Evolutionary conservation across 2,329 filamentous ascomycete species (phyloP).

Genomic region (Penicillium sp.): DNA sequence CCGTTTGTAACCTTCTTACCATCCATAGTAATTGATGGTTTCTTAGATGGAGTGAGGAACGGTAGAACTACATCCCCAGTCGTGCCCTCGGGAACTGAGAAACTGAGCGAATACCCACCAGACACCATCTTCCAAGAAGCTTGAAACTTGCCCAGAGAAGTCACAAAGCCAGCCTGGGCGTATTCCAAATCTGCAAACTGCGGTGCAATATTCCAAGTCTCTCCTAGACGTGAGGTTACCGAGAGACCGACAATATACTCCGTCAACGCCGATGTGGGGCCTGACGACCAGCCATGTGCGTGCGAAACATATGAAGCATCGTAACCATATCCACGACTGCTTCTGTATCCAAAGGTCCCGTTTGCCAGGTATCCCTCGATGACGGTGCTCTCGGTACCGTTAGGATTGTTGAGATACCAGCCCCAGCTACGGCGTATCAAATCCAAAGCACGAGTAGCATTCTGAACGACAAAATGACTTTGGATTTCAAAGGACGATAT

Average conservation of each 20-base stretch:
- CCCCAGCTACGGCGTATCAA: conserved; percentile 64
- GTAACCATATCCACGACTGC: conserved; percentile 55
- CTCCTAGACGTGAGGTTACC: conserved; percentile 45
- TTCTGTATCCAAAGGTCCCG: conserved; percentile 62
- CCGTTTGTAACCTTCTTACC: conserved; percentile 22
- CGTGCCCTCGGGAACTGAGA: conserved; percentile 28
- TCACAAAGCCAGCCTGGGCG: conserved; percentile 53
- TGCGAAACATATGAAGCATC: conserved; percentile 51
- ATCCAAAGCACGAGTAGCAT: conserved; percentile 57
- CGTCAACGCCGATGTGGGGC: conserved; percentile 49
- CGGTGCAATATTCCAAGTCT: conserved; percentile 50
- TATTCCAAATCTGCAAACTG: conserved; percentile 48
- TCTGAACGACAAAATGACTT: conserved; percentile 56
- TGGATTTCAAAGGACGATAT: conserved; percentile 64
- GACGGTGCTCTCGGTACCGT: conserved; percentile 63
- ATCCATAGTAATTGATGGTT: conserved; percentile 31
- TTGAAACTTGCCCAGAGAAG: conserved; percentile 48
- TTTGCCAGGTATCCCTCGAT: conserved; percentile 63
- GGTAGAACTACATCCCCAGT: conserved; percentile 28
- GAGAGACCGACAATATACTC: conserved; percentile 52
- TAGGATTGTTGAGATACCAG: conserved; percentile 62
- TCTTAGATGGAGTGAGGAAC: conserved; percentile 22
- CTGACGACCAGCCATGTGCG: conserved; percentile 49
- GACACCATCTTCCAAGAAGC: conserved; percentile 23
- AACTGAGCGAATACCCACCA: conserved; percentile 24